These are phyloP conservation scores for Phytophthora niederhauseri DNA, from an alignment of 352 stramenopile species.

Conservation along the genomic window DNA sequence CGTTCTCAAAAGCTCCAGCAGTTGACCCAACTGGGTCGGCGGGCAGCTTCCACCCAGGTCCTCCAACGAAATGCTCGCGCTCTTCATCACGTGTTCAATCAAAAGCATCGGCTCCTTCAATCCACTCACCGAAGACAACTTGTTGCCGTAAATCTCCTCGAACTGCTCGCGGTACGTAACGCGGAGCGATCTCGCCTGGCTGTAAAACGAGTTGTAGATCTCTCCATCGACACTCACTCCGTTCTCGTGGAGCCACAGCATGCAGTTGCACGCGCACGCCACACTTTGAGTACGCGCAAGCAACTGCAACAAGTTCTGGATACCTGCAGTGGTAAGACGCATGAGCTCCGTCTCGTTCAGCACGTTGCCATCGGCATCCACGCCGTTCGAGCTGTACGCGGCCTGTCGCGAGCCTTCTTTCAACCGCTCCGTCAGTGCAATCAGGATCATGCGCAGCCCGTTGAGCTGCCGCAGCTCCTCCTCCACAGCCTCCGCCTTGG, in stretches of 20 bases:
- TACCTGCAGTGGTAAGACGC: constrained; percentile 61
- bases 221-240: constrained; percentile 48
- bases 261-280: constrained; percentile 58
- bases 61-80: constrained; percentile 49
- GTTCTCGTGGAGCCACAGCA: constrained; percentile 73
- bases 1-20: constrained; percentile 59
- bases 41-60: constrained; percentile 50
- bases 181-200: constrained; percentile 54
- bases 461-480: constrained; percentile 63
- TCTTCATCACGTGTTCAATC: constrained; percentile 83
- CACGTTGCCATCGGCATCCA: constrained; percentile 40
- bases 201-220: constrained; percentile 74
- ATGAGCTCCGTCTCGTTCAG: constrained; percentile 76
- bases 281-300: constrained; percentile 68
- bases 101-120: constrained; percentile 61
- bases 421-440: constrained; percentile 70
- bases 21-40: constrained; percentile 52
- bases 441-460: constrained; percentile 67
- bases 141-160: constrained; percentile 65
- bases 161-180: constrained; percentile 69
- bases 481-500: constrained; percentile 47
- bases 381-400: constrained; percentile 33
- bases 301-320: constrained; percentile 73
- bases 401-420: constrained; percentile 67
- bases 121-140: constrained; percentile 54